A percentile compares a stretch with the other conserved stretches of the same genome.
phyloP scores from a whole-genome alignment of 345 rosid genomes.

The Lepidium sativum region DNA sequence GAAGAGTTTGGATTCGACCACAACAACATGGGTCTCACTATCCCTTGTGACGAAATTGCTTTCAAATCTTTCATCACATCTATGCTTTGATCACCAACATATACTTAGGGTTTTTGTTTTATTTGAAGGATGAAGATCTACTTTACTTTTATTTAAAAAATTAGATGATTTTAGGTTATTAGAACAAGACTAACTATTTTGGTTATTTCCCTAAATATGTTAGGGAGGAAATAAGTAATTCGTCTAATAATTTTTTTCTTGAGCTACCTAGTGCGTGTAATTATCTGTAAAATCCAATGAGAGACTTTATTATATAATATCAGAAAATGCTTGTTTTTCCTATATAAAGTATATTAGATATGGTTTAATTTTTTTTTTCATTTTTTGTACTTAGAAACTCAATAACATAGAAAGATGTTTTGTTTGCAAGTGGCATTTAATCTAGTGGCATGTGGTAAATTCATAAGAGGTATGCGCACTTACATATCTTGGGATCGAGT shows the following conservation, averaged over 20 bases:
- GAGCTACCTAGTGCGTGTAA: background rate
- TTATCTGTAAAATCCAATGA: background rate
- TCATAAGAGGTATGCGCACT: too few species aligned
- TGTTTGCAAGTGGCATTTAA: too few species aligned
- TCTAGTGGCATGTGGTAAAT: too few species aligned
- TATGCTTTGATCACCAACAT: constrained; percentile 33
- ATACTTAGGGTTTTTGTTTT: constrained; percentile 4
- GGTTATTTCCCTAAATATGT: constrained; percentile 11
- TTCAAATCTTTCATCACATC: constrained; percentile 50
- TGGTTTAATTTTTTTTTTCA: too few species aligned
- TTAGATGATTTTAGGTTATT: background rate
- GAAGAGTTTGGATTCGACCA: constrained; percentile 80
- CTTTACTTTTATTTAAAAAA: too few species aligned
- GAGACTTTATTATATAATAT: too few species aligned
- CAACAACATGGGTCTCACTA: constrained; percentile 74
- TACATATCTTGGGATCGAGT: too few species aligned
- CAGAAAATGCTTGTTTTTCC: background rate
- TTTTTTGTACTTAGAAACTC: too few species aligned
- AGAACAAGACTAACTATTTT: constrained; percentile 7
- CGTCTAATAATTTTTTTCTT: background rate
- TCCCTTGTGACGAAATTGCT: constrained; percentile 77
- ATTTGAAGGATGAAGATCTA: background rate
- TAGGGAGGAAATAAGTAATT: background rate
- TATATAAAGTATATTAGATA: background rate
- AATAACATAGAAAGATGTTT: too few species aligned